Evolutionary conservation across 495 filamentous ascomycete genomes (phyloP), one percentile per base, ranked within the genome.

Genomic region (Penicillium chermesinum): DNA sequence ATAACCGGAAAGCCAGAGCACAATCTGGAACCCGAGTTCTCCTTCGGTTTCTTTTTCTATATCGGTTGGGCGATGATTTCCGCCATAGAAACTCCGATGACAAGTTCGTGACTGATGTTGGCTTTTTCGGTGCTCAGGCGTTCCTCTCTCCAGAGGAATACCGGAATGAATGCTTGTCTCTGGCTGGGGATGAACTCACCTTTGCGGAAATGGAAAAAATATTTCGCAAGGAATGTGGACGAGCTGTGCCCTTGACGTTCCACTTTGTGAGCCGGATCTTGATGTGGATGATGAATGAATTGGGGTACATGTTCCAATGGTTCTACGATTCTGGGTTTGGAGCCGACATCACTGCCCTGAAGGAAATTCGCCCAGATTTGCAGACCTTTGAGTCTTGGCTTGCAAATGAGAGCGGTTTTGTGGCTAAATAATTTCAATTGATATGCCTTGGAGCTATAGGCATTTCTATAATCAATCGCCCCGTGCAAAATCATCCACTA

Each of bases 231-330:
- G 72, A 68, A 22, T 71, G 69, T 0, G 81, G 80, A 2, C 53
- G 63, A 38, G 49, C 67, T 33, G 44, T 84, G 20, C 80, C 80
- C 12, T 63, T 69, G 35, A 76, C 77, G 0, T 83, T 67, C 53
- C 50, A 56, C 0, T 41, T 79, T 7, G 7, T 44, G 75, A 0
- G 68, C 65, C 0, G 65, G 44, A 41, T 42, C 63, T 41, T 75
- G 36, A 54, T 79, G 66, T 71, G 64, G 59, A 50, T 62, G 38
- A 58, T 84, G 4, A 70, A 61, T 42, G 79, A 88, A 5, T 20
- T 86, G 13, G 73, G 74, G 0, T 50, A 50, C 2, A 88, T 88
- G 83, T 81, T 86, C 48, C 55, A 58, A 30, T 89, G 75, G 71
- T 87, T 89, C 46, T 65, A 76, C 53, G 71, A 76, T 38, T 69